Evolutionary conservation across 2,329 filamentous ascomycete genomes (phyloP).

Genomic region (Elsinoe australis): DNA sequence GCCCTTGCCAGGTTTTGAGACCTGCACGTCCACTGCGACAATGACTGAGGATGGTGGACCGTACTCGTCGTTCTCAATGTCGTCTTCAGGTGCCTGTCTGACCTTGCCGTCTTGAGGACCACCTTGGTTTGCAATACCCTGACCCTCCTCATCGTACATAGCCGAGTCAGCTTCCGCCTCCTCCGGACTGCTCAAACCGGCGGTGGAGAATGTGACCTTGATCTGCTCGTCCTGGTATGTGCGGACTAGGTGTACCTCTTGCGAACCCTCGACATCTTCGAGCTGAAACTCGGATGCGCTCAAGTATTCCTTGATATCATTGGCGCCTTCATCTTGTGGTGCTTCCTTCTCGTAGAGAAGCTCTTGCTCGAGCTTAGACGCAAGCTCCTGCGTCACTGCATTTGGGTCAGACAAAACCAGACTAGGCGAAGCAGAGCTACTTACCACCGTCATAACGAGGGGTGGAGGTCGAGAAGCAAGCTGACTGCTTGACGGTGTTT

Average conservation of each 20-base stretch:
- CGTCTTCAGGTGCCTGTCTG: conserved; percentile 50
- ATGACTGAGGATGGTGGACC: conserved; percentile 44
- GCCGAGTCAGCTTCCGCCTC: conserved; percentile 25
- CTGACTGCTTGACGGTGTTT: conserved; percentile 21
- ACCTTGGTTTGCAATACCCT: conserved; percentile 52
- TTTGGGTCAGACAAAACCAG: neutral
- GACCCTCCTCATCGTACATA: conserved; percentile 34
- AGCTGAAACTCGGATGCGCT: conserved; percentile 71
- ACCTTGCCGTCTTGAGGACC: conserved; percentile 49
- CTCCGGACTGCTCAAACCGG: conserved; percentile 57
- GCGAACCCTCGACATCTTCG: conserved; percentile 71
- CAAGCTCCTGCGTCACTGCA: conserved; percentile 67
- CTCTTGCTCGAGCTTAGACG: conserved; percentile 78
- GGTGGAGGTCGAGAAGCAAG: conserved; percentile 39
- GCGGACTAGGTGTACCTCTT: conserved; percentile 79
- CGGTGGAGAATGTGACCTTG: conserved; percentile 75
- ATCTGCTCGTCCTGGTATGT: conserved; percentile 82
- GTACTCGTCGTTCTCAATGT: conserved; percentile 48
- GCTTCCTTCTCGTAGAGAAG: conserved; percentile 76
- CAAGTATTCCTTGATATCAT: conserved; percentile 70
- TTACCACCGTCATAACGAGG: conserved; percentile 30
- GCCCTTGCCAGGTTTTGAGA: conserved; percentile 79
- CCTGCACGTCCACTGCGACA: conserved; percentile 74
- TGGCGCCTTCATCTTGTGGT: conserved; percentile 57
- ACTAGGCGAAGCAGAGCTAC: neutral